Base-by-base conservation (phyloP, 2,329 filamentous ascomycete species). In the Exophiala xenobiotica region DNA sequence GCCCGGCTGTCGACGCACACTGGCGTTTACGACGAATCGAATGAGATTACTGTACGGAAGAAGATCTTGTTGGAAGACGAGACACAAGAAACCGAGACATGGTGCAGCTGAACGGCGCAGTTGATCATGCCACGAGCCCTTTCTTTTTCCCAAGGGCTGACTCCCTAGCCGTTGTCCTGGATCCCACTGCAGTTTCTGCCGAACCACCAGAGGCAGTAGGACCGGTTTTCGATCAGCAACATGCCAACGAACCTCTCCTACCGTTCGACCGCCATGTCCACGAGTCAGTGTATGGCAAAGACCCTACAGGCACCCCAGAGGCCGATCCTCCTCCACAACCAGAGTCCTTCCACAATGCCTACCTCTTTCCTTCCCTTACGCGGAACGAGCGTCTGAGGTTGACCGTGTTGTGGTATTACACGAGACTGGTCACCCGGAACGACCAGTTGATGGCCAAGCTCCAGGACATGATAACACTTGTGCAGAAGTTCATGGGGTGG, bases 351-450 rank as follows among this genome's bases (percentile, higher is more conserved):
- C 35, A 59, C 4, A 63, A 66, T 43, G 51, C 46, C 19, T 72
- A 71, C 51, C 58, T 72, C 6, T 68, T 65, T 33, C 68, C 69
- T 8, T 55, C 63, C 1, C 57, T 72, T 33, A 63, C 68, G 2
- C 63, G 58, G 16, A 70, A 71, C 43, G 69, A 72, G 53, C 61
- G 67, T 19, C 47, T 70, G 4, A 65, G 69, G 22, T 57, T 72
- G 37, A 70, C 69, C 1, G 64, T 68, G 58, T 59, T 74, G 0
- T 77, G 70, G 66, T 77, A 77, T 49, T 74, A 76, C 26, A 73
- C 72, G 1, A 64, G 65, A 22, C 67, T 67, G 3, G 63, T 74
- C 6, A 57, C 70, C 8, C 59, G 70, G 6, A 71, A 77, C 46
- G 54, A 54, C 5, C 72, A 74, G 27, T 63, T 76, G 27, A 61